A percentile compares a stretch with the other conserved stretches of the same genome.
phyloP scores from a whole-genome alignment of 495 filamentous ascomycete genomes.

The Apiosordaria backusii region DNA sequence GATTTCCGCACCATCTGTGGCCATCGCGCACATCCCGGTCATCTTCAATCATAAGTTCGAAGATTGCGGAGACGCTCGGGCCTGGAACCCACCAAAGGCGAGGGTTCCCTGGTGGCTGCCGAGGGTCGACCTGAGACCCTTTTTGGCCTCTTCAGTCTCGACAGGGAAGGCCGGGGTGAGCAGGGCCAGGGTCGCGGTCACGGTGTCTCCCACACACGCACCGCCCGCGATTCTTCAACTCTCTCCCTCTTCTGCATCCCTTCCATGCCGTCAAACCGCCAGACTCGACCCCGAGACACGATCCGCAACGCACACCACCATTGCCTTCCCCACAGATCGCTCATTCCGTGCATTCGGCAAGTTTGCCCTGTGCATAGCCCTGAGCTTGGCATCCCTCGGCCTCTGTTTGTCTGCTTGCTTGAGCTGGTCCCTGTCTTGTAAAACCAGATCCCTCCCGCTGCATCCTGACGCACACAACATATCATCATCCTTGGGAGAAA shows the following conservation, averaged over 20 bases:
- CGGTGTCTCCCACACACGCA: slow-evolving; percentile 5
- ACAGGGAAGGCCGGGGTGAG: slow-evolving; percentile 1
- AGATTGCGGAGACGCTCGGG: slow-evolving; percentile 15
- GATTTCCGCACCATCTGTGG: slow-evolving; percentile 27
- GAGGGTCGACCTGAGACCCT: slow-evolving; percentile 17
- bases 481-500: slow-evolving; percentile 10
- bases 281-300: slow-evolving; percentile 41
- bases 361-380: slow-evolving; percentile 11
- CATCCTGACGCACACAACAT: slow-evolving; percentile 3
- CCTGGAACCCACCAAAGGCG: slow-evolving; percentile 1
- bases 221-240: slow-evolving; percentile 9
- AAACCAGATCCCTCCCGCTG: slow-evolving; percentile 22
- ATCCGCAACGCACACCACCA: slow-evolving; percentile 39
- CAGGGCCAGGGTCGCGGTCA: slow-evolving; percentile 12
- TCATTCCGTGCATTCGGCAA: slow-evolving; percentile 8
- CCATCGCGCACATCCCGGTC: slow-evolving; percentile 25
- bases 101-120: slow-evolving; percentile 11
- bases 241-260: slow-evolving; percentile 8
- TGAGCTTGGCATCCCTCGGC: slow-evolving; percentile 20
- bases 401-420: slow-evolving; percentile 21
- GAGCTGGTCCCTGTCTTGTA: slow-evolving; percentile 14
- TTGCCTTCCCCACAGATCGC: slow-evolving; percentile 21
- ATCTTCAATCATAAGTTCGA: slow-evolving; percentile 7
- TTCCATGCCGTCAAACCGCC: slow-evolving; percentile 21
- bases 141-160: slow-evolving; percentile 4